Evolutionary conservation across 805 yeast genomes (phyloP), one percentile per base, ranked within the genome.

Genomic region (Ogataea trehaloabstinens): DNA sequence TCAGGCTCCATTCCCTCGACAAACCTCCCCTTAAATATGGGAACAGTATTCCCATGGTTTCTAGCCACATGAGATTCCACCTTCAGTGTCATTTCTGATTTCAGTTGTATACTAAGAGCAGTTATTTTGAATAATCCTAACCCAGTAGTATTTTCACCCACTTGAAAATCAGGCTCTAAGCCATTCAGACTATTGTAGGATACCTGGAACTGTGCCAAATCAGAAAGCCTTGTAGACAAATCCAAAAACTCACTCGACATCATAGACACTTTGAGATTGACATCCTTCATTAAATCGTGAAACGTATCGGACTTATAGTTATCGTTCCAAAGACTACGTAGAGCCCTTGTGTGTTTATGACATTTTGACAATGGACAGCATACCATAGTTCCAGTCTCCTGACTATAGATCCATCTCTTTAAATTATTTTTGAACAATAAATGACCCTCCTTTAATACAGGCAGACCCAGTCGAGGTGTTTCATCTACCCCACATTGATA

Each of bases 401-500:
- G 33, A 24, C 38, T 38, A 19, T 28, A 41, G 10, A 49, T 34
- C 31, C 35, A 17, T 19, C 35, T 18, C 31, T 45, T 46, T 27
- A 40, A n/a, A 28, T 42, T 41, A 15, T 28, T 28, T n/a, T 29
- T 28, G 38, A 39, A 44, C 3, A 19, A 28, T 16, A 34, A 41
- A 13, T 24, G 28, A 11, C 28, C 30, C 12, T 31, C 27, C 33
- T 35, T 36, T 6, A 34, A 7, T 3, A 32, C 25, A 6, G 17
- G 13, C n/a, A 25, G 36, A 31, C 36, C 37, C 20, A 35, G 43
- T 28, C 22, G 39, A 25, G 46, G 28, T 8, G 25, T 36, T 35
- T 28, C 33, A 19, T 44, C 49, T 16, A 41, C 20, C 12, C 41
- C 45, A 28, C 47, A 32, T 24, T 46, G 50, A 32, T 32, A 46